Evolutionary conservation across 306 rosid species (phyloP), one percentile per base, ranked within the genome.

Genomic region (Parietaria judaica): DNA sequence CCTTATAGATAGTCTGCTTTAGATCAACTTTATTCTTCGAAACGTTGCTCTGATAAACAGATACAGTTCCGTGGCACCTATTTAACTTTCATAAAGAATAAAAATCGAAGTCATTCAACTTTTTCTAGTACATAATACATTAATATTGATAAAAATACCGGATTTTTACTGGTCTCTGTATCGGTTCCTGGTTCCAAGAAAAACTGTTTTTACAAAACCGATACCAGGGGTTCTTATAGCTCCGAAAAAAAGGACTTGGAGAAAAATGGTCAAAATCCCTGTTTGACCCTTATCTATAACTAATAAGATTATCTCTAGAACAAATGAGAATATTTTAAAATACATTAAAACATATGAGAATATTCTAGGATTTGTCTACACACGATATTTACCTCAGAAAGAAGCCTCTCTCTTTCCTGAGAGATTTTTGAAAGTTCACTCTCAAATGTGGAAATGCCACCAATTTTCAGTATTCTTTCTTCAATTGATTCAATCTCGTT

Each of bases 1-100:
- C 96, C 83, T 86, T 92, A 81, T 85, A 92, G 48, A 83, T 91
- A 34, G 95, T 51, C 74, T 84, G 95, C 70, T 92, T 86, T 66
- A 92, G 91, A 77, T 88, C 96, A 55, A 83, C 64, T 74, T 82
- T 86, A 81, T 84, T 80, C 70, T 77, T 85, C 43, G 89, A 80
- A 78, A 92, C 80, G 70, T 88, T 88, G 76, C 74, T 79, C 51
- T 86, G 76, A 70, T 88, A 82, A 69, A 86, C 98, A 34, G 87
- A 79, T 70, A 84, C 72, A 1, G 95, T 88, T 70, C 98, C 98
- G 5, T 39, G 89, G 66, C 68, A 80, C 84, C 84, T 84, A 83
- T 88, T 80, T 67, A 74, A 70, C 98, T 92, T 80, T 66, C 69
- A 57, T 46, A 63, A 14, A 17, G 70, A 39, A 47, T 51, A 50